A percentile compares a stretch with the other conserved stretches of the same genome.
These are phyloP conservation scores for Botrytis cinerea DNA, from an alignment of 2,329 filamentous ascomycete species.

Conservation along the genomic window DNA sequence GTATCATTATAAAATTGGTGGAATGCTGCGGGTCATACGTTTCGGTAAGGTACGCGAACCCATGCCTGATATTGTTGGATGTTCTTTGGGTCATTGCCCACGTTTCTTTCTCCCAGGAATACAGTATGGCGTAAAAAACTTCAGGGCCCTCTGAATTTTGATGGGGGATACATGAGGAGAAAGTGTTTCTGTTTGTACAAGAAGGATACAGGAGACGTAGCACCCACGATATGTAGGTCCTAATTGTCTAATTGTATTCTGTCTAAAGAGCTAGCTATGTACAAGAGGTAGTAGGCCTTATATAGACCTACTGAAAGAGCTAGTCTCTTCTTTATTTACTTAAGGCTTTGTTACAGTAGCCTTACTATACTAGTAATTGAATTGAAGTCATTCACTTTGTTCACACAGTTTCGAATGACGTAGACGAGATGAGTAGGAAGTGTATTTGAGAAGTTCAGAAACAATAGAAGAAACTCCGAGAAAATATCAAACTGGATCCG, in stretches of 20 bases:
- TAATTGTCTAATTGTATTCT: too few species aligned
- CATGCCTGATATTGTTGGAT: neutral
- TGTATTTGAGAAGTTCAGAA: neutral
- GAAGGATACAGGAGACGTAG: too few species aligned
- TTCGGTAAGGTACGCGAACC: neutral
- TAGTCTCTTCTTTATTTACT: too few species aligned
- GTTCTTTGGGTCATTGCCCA: neutral
- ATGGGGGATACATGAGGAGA: neutral
- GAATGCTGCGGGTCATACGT: neutral
- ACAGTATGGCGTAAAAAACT: neutral
- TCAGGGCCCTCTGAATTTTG: neutral
- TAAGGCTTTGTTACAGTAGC: too few species aligned
- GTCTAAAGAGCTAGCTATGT: too few species aligned
- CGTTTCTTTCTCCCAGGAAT: too few species aligned
- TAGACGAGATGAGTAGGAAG: neutral
- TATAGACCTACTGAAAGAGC: too few species aligned
- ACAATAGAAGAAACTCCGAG: neutral
- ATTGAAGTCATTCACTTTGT: too few species aligned
- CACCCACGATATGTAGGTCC: too few species aligned
- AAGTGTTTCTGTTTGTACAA: too few species aligned
- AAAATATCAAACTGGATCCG: neutral
- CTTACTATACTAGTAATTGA: too few species aligned
- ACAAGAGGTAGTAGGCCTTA: too few species aligned
- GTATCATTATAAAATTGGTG: neutral
- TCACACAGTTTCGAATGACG: neutral